Percentiles rank a stretch among this genome's conserved stretches.
phyloP scores from a whole-genome alignment of 2,329 filamentous ascomycete species.

The Arachnopeziza araneosa region DNA sequence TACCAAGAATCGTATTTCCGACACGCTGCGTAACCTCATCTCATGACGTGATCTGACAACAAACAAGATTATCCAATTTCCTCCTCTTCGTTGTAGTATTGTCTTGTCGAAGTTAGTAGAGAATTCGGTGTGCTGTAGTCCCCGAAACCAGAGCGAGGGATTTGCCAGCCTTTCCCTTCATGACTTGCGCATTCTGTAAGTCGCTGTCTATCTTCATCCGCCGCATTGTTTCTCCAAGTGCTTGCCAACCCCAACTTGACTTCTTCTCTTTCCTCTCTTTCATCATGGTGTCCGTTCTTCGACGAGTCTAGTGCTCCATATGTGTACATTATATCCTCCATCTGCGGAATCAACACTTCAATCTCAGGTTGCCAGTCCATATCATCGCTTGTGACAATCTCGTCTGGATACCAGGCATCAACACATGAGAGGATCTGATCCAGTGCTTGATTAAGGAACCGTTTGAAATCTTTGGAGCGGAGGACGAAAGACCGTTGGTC shows the following conservation, averaged over 20 bases:
- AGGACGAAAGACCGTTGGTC: conserved; percentile 2
- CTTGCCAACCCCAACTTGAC: background rate
- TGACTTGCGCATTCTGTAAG: background rate
- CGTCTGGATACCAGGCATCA: conserved; percentile 20
- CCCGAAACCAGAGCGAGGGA: background rate
- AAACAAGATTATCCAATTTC: background rate
- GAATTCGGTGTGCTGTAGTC: background rate
- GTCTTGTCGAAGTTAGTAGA: background rate
- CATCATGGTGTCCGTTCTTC: background rate
- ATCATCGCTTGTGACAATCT: conserved; percentile 18
- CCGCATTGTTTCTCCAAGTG: background rate
- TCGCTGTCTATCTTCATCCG: background rate
- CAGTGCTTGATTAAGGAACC: conserved; percentile 2
- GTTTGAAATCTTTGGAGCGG: conserved; percentile 10
- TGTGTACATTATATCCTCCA: background rate
- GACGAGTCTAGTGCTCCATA: background rate
- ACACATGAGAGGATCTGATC: conserved; percentile 1
- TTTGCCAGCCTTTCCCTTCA: background rate
- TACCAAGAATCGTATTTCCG: no score
- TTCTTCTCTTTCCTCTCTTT: background rate
- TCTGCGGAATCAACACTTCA: conserved; percentile 12
- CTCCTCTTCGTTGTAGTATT: background rate
- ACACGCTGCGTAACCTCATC: background rate
- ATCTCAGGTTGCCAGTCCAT: conserved; percentile 24
- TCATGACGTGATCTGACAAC: background rate